phyloP scores from a whole-genome alignment of 192 early-diverging fungal genomes.

The Coemansia aciculifera region DNA sequence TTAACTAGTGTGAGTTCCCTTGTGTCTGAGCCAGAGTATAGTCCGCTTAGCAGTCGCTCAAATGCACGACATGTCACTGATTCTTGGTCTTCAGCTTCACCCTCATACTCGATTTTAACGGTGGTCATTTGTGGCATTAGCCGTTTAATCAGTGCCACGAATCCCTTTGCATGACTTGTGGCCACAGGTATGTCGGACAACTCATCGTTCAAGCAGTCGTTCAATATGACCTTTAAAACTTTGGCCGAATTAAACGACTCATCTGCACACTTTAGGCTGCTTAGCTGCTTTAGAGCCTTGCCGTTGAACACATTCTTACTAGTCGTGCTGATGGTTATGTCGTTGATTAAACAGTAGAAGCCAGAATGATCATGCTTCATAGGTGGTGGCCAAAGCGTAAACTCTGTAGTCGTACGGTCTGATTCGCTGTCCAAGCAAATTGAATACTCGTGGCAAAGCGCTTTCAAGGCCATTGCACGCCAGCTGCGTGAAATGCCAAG shows the following conservation, averaged over 20 bases:
- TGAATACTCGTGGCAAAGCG: neutral
- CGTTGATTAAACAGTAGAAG: neutral
- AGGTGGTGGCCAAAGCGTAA: neutral
- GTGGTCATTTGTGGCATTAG: neutral
- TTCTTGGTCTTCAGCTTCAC: neutral
- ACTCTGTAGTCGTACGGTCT: neutral
- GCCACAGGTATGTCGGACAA: neutral
- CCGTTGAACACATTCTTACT: neutral
- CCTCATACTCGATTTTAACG: neutral
- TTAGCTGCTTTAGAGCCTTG: neutral
- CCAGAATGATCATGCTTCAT: neutral
- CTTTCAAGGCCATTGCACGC: neutral
- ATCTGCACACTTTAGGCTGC: neutral
- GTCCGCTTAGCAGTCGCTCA: neutral
- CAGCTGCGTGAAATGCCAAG: conserved; percentile 1
- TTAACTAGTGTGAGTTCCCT: neutral
- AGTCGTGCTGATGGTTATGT: neutral
- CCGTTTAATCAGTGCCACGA: neutral
- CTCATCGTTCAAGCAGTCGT: neutral
- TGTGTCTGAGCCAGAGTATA: neutral
- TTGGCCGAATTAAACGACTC: neutral
- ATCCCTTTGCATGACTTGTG: neutral
- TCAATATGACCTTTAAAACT: neutral
- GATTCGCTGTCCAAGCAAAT: neutral
- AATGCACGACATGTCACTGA: neutral